A percentile compares a stretch with the other conserved stretches of the same genome.
Conservation (phyloP, 352 stramenopile genomes). For the Pythium scleroteichum region DNA sequence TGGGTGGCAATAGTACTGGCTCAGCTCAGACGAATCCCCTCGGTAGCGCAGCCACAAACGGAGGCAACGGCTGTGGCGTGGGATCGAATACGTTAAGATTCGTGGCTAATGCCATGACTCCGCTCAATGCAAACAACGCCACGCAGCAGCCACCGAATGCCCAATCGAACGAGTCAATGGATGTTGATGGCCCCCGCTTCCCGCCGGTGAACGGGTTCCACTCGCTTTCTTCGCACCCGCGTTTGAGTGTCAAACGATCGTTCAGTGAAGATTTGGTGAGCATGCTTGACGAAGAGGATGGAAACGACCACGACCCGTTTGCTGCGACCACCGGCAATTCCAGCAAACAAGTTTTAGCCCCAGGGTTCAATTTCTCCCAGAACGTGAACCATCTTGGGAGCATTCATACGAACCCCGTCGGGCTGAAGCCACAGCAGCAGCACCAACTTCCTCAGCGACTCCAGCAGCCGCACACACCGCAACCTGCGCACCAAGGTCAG, state of each 20-base stretch:
- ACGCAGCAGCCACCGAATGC: conserved; percentile 19
- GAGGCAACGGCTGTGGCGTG: too few relatives aligned
- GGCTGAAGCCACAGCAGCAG: conserved; percentile 16
- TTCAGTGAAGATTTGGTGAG: conserved; percentile 80
- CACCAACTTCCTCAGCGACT: conserved; percentile 15
- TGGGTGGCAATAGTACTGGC: background rate
- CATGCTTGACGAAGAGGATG: conserved; percentile 62
- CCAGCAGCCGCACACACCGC: conserved; percentile 7
- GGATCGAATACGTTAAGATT: background rate
- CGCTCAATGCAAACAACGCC: conserved; percentile 14
- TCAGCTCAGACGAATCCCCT: background rate
- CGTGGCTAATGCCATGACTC: conserved; percentile 25
- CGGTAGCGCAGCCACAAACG: background rate
- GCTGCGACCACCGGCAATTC: background rate
- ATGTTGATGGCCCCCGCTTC: conserved; percentile 17
- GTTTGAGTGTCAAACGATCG: conserved; percentile 48
- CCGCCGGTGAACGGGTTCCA: conserved; percentile 19
- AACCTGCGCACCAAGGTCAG: conserved; percentile 29
- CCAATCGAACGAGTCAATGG: conserved; percentile 9
- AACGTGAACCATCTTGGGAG: conserved; percentile 9
- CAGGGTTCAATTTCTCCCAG: conserved; percentile 14
- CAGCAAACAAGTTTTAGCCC: conserved; percentile 7
- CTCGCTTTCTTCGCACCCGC: conserved; percentile 26
- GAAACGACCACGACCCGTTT: conserved; percentile 28
- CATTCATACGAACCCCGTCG: conserved; percentile 13